phyloP scores from a whole-genome alignment of 257 asterid genomes.

The Fraxinus anomala region DNA sequence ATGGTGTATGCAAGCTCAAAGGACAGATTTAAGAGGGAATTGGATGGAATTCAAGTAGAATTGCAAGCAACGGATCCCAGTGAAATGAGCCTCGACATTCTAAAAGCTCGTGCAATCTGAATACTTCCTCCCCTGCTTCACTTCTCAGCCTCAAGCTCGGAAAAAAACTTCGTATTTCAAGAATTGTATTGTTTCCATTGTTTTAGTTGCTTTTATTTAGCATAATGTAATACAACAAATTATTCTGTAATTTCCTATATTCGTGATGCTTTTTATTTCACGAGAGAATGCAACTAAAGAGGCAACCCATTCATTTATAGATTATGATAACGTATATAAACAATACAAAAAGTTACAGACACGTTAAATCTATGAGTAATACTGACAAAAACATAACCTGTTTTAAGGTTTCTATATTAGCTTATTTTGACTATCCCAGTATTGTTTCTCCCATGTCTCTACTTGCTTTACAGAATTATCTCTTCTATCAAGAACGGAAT shows the following conservation, averaged over 20 bases:
- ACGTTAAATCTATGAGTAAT: too few relatives aligned
- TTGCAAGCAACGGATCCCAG: constrained; percentile 87
- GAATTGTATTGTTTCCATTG: background rate
- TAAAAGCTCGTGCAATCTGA: constrained; percentile 64
- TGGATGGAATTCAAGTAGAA: constrained; percentile 82
- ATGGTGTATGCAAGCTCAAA: constrained; percentile 90
- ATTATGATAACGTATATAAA: background rate
- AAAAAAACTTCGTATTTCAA: background rate
- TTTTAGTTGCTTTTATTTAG: background rate
- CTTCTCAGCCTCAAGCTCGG: background rate
- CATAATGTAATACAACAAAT: too few relatives aligned
- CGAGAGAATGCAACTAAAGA: background rate
- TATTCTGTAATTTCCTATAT: constrained; percentile 1
- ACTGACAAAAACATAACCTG: background rate
- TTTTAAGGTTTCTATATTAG: constrained; percentile 20
- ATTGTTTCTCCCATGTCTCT: constrained; percentile 62
- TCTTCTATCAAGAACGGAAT: constrained; percentile 41
- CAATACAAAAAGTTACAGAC: background rate
- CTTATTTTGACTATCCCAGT: constrained; percentile 51
- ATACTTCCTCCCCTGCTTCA: background rate
- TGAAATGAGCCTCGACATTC: constrained; percentile 83
- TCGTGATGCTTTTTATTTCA: background rate
- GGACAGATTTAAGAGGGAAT: constrained; percentile 85
- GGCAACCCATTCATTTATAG: background rate
- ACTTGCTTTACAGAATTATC: constrained; percentile 53